Evolutionary conservation across 2,329 filamentous ascomycete species (phyloP), one percentile per base, ranked within the genome.

Genomic region (Beauveria australis): DNA sequence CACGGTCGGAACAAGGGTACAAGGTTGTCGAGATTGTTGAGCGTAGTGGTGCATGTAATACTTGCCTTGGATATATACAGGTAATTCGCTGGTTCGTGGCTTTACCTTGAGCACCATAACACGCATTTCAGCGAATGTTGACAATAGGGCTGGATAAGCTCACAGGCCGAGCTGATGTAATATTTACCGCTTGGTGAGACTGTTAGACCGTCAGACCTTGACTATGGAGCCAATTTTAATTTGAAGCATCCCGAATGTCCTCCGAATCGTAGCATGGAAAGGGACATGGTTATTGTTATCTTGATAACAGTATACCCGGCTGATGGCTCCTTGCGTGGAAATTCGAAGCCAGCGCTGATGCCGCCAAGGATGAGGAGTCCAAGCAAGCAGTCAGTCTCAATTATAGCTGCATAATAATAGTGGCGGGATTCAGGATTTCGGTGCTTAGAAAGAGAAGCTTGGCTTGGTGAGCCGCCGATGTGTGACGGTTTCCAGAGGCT

Each of bases 141-240:
- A 49, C 43, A 12, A 47, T 52, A 59, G 46, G 56, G 37, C 57
- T 47, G 37, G 22, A 12, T 19, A 26, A 18, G 46, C 48, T 59
- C 57, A 47, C 57, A 16, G 57, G 57, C 57, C 28, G 49, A 28
- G 57, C 57, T 59, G 57, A 59, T 53, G 57, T 59, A 53, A 59
- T 59, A n/a, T n/a, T n/a, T n/a, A 53, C 49, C 24, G 47, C 40
- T 47, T 30, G 49, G 49, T 53, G 49, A 59, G 57, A 59, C 28
- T 37, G 24, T 26, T 52, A 30, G 56, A 37, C 1, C n/a, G 43
- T 48, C 53, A 28, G n/a, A 28, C 28, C 43, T 40, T 43, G 16
- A 40, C 12, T 28, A 26, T 47, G 22, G 46, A 44, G 19, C 18
- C 30, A 12, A 3, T 22, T 41, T 43, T 30, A 44, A 57, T 41